Evolutionary conservation across 2,329 filamentous ascomycete species (phyloP).

Genomic region (Parafenestella ontariensis): DNA sequence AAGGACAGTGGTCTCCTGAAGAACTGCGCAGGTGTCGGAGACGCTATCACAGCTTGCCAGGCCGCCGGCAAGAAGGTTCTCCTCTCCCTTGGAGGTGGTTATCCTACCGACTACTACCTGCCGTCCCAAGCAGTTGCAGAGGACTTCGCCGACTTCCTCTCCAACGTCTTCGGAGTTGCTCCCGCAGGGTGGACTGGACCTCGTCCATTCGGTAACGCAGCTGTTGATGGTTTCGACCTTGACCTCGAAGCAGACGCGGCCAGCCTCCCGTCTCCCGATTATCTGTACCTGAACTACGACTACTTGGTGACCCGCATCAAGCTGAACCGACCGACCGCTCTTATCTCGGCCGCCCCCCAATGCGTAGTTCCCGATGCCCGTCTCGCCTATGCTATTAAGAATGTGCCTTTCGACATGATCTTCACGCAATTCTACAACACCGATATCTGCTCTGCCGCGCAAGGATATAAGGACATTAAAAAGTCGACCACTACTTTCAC

Average conservation of each 20-base stretch:
- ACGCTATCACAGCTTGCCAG: slow-evolving; percentile 42
- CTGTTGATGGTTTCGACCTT: slow-evolving; percentile 62
- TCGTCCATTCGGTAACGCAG: slow-evolving; percentile 56
- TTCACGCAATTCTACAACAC: slow-evolving; percentile 67
- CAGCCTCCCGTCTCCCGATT: slow-evolving; percentile 27
- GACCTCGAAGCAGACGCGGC: slow-evolving; percentile 50
- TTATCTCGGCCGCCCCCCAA: slow-evolving; percentile 63
- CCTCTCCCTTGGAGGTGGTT: slow-evolving; percentile 57
- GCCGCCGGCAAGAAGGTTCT: slow-evolving; percentile 46
- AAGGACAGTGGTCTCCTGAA: slow-evolving; percentile 51
- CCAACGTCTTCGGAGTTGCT: slow-evolving; percentile 59
- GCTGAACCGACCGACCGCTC: slow-evolving; percentile 46
- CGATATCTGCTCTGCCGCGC: slow-evolving; percentile 56
- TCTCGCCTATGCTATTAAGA: slow-evolving; percentile 54
- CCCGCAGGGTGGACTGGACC: slow-evolving; percentile 45
- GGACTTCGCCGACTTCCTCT: slow-evolving; percentile 60
- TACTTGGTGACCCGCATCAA: slow-evolving; percentile 58
- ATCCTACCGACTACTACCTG: slow-evolving; percentile 53
- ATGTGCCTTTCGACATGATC: slow-evolving; percentile 59
- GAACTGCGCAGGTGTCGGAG: slow-evolving; percentile 53
- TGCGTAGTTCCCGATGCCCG: slow-evolving; percentile 57
- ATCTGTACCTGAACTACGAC: slow-evolving; percentile 52
- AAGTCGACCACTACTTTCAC: slow-evolving; percentile 51
- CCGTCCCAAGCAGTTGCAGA: slow-evolving; percentile 48
- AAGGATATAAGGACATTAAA: slow-evolving; percentile 40